Evolutionary conservation across 2,329 filamentous ascomycete species (phyloP).

Genomic region (Fusarium pilosicola): DNA sequence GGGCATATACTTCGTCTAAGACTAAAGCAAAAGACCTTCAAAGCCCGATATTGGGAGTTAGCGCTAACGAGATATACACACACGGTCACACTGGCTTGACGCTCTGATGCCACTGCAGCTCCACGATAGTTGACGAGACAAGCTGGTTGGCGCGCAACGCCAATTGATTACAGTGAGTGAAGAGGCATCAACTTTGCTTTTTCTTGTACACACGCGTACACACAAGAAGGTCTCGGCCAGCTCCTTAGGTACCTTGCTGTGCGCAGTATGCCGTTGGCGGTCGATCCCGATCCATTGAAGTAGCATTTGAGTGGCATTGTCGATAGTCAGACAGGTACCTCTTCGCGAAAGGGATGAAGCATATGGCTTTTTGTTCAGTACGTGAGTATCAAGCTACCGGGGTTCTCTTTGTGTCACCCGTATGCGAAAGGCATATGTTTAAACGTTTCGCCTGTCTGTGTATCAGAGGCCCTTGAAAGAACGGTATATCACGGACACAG

Average conservation of each 20-base stretch:
- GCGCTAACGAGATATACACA: conserved; percentile 20
- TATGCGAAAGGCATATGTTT: background rate
- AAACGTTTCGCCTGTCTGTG: background rate
- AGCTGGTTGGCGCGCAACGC: conserved; percentile 33
- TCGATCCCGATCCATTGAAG: conserved; percentile 22
- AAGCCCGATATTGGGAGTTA: conserved; percentile 8
- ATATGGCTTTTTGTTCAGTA: background rate
- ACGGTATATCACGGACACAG: conserved; percentile 11
- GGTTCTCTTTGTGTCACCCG: background rate
- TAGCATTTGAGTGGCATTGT: conserved; percentile 7
- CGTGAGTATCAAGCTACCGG: background rate
- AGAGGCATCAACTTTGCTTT: conserved; percentile 27
- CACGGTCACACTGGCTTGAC: conserved; percentile 12
- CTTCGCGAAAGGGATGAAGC: background rate
- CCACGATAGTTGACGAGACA: conserved; percentile 19
- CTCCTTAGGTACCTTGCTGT: conserved; percentile 11
- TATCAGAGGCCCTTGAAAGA: background rate
- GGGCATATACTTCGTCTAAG: background rate
- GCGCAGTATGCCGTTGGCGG: conserved; percentile 18
- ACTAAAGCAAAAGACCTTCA: background rate
- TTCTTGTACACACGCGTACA: background rate
- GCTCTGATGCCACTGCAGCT: conserved; percentile 17
- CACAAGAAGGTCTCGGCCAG: conserved; percentile 13
- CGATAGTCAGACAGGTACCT: background rate
- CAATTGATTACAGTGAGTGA: conserved; percentile 19